A percentile compares a stretch with the other conserved stretches of the same genome.
Evolutionary conservation across 805 yeast genomes (phyloP).

Genomic region (Wickerhamiella kurtzmanii): DNA sequence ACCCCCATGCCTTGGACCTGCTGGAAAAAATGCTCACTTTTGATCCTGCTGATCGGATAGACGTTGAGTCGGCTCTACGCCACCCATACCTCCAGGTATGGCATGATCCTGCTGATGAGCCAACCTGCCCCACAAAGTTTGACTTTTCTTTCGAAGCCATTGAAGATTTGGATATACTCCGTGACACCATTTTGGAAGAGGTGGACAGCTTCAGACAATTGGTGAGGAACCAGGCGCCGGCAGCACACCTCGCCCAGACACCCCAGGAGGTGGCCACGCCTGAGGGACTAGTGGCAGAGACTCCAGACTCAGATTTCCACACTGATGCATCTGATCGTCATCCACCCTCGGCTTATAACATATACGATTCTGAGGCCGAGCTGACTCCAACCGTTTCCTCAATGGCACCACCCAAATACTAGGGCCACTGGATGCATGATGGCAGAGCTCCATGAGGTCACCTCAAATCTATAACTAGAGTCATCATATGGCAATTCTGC

Average conservation of each 20-base stretch:
- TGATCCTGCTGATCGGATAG: constrained; percentile 69
- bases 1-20: constrained; percentile 56
- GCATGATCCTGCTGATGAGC: constrained; percentile 93
- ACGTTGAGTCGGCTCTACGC: constrained; percentile 68
- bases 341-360: not conserved
- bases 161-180: constrained; percentile 60
- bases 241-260: not conserved
- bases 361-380: not conserved
- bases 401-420: not conserved
- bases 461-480: too few species aligned
- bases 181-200: constrained; percentile 65
- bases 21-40: constrained; percentile 61
- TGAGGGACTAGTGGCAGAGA: not conserved
- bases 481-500: too few species aligned
- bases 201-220: constrained; percentile 31
- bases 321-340: not conserved
- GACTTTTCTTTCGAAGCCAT: constrained; percentile 89
- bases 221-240: constrained; percentile 15
- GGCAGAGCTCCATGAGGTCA: too few species aligned
- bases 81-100: constrained; percentile 82
- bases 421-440: too few species aligned
- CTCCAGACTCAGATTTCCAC: not conserved
- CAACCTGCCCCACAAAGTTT: constrained; percentile 70
- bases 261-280: not conserved
- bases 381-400: not conserved